Base-by-base conservation (phyloP, 805 yeast species). In the Saturnispora kantuleensis region DNA sequence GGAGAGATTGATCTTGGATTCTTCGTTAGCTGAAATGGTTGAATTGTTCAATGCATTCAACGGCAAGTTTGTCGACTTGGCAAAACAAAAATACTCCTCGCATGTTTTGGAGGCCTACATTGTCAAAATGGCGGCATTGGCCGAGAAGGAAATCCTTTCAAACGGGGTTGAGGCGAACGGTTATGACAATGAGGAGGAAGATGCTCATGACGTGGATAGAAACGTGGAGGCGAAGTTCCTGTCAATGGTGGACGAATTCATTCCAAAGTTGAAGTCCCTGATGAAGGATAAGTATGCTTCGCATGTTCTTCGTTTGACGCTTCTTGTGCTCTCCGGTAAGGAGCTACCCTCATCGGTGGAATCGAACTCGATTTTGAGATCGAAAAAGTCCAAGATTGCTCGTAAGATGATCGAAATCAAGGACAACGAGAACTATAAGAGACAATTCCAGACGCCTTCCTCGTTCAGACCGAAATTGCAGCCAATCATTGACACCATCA, bases 381-480 rank as follows among this genome's bases (percentile, higher is more conserved):
- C 94, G 28, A 87, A 86, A 58, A 83, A 73, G 64, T 84, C 87
- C 41, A 88, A 77, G 63, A 83, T 79, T 62, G 96, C 97, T 6
- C 78, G 97, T 61, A 88, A 88, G 59, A 85, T 86, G 95, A 85
- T 87, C 56, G 93, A 84, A 53, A 81, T 87, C 38, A 79, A 80
- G 55, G 95, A 85, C 60, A 81, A 73, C 49, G 81, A 79, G 12
- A 88, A 82, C 51, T 82, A 79, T 55, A 71, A 77, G 56, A 69
- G 74, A 47, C 66, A 80, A 0, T 84, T 76, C 58, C 84, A 78
- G 63, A 77, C 77, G 1, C 95, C 96, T 8, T 62, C 72, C 1
- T 68, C 84, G 0, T 85, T 85, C 60, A 81, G 78, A 52, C 68
- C 68, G 8, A 77, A 80, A 50, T 64, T 87, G 43, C 69, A 68